Evolutionary conservation across 1,139 yeast species (phyloP), one percentile per base, ranked within the genome.

Genomic region (Zygosaccharomyces sapae): DNA sequence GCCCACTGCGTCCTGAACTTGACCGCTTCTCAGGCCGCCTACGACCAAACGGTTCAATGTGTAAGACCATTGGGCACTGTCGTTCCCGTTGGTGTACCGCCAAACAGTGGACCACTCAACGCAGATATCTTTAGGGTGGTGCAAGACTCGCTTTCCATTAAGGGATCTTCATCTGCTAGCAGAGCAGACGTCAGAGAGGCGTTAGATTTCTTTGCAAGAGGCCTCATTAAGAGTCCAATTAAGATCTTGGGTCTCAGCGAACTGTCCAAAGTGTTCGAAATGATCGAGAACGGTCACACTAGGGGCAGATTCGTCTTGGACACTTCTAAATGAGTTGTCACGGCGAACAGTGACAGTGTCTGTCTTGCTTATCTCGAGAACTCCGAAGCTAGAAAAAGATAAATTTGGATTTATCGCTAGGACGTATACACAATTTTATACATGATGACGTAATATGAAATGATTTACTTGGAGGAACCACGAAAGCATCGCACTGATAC

Each of bases 101-200:
- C 86, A 27, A 78, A 79, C 59, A 86, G 88, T 43, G 76, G 34
- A 31, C 18, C 78, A 57, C 80, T 82, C 57, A 70, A 72, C 55
- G 77, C 87, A 22, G 76, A 80, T 46, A 83, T 83, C 46, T 83
- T 83, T 66, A 74, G 74, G 37, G 76, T 83, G 45, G 89, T 83
- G 47, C 76, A 81, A 52, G 82, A 76, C 66, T 78, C 86, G 40
- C 73, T 82, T 54, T 72, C 72, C 58, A 79, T 83, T 59, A 77
- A 71, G 62, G 90, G 89, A 61, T 83, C 89, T 43, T 83, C 83
- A 61, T 89, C 83, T 49, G 89, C 89, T 63, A 83, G 82, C 78
- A 79, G 90, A 73, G 86, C 85, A 54, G 89, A 83, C 66, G 75
- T 87, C 38, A 75, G 85, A 57, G 89, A 82, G 69, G 89, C 90